Base-by-base conservation (phyloP, 2,329 filamentous ascomycete genomes). In the Chaetomium sp. region DNA sequence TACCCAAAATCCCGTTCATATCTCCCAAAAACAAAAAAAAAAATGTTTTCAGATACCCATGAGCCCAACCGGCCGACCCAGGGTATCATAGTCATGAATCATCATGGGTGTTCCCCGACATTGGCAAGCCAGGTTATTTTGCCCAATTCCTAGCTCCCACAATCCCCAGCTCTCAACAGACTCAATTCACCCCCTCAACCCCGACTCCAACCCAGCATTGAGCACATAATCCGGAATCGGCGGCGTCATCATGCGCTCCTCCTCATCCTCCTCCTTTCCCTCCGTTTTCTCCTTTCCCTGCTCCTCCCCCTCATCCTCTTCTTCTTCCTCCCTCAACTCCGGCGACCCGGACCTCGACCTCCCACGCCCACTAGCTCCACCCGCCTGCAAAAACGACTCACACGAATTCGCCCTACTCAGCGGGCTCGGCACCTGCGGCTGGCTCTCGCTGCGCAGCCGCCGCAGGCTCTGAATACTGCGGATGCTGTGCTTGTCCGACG, bases 151-250 rank as follows among this genome's bases (percentile, higher is more conserved):
- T 27, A 27, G 19, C 19, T 27, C 19, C 3, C 3, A 27, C 3
- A 27, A 27, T 27, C 19, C 19, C 19, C 2, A 27, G 19, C 19
- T 27, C 19, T 27, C 3, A 27, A 27, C 19, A 27, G 19, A 27
- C 19, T 27, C 19, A 27, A 27, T 3, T 27, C 19, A 27, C 2
- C 19, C 19, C 19, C 19, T 27, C 61, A 80, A 68, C 64, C 76
- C 81, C 33, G 73, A 74, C 55, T 75, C 72, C 50, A 74, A 69
- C n/a, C 79, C 78, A 0, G 78, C 76, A 55, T 74, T 77, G 54
- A 85, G 67, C 38, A 84, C 76, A 76, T 80, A 85, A 6, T 82
- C 80, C 0, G 82, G 82, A 42, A 85, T 81, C 1, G 81, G 81
- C 9, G 82, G 80, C 8, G 80, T 83, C 71, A 84, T 74, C 41